Evolutionary conservation across 805 yeast species (phyloP), one percentile per base, ranked within the genome.

Genomic region (Metschnikowia lochheadii): DNA sequence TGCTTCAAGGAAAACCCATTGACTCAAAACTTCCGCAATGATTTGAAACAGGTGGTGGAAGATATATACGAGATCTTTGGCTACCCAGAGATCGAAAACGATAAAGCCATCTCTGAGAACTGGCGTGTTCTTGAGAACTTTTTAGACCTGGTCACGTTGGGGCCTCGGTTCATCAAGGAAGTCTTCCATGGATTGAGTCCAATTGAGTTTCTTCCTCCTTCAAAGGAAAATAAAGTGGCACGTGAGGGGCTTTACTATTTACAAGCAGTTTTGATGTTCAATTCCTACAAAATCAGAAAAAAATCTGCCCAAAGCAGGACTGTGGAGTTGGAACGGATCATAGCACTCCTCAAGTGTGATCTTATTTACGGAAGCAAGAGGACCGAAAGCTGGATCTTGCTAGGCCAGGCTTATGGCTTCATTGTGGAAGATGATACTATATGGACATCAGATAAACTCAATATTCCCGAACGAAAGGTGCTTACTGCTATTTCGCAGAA

Each of bases 401-500:
- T 94, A 13, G 96, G 95, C 0, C 89, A 85, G 61, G 83, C 92
- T 0, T 90, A 78, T 57, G 84, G 90, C 0, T 83, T 75, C 50
- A 69, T 87, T 38, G 96, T 86, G 0, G 97, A 92, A 56, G 96
- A 90, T 64, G 96, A 89, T 55, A 67, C 94, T 49, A 82, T 88
- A n/a, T 89, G 96, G 95, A 87, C 92, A 1, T 83, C 96, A 0
- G 97, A 91, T 59, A 87, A 87, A 60, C 67, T 89, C 35, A 84
- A 84, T 46, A 73, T 79, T 0, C 61, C 74, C 0, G 94, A 86
- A 5, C 76, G 83, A 53, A 85, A 85, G 59, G 68, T 68, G 3
- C 64, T 68, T 0, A 85, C 89, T 0, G 89, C 90, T 0, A 66
- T 76, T 5, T 62, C 80, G 3, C 96, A 89, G 64, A 76, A 85